phyloP scores from a whole-genome alignment of 2,329 filamentous ascomycete genomes.

The Amesomyces nigricolor region DNA sequence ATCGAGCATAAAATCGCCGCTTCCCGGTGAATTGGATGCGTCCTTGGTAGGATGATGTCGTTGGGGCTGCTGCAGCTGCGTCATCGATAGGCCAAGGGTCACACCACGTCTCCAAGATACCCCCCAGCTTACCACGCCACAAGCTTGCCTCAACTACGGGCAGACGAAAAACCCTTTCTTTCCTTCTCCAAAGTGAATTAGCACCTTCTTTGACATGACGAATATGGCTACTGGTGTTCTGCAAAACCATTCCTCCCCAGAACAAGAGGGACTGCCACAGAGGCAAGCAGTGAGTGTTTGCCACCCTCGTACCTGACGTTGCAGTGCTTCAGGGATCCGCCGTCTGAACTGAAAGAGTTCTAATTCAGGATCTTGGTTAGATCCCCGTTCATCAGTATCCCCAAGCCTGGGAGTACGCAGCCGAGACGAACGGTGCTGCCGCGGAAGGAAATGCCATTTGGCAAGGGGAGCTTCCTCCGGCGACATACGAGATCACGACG shows the following conservation, averaged over 20 bases:
- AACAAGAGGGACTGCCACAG: neutral
- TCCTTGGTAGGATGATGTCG: too few species aligned
- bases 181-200: neutral
- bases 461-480: neutral
- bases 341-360: neutral
- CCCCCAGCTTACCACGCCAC: slow-evolving; percentile 11
- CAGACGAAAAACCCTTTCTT: neutral
- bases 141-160: neutral
- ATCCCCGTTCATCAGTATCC: neutral
- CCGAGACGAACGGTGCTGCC: neutral
- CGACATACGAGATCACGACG: neutral
- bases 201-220: neutral
- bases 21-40: too few species aligned
- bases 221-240: neutral
- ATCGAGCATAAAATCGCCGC: too few species aligned
- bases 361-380: neutral
- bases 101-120: slow-evolving; percentile 3
- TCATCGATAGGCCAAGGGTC: slow-evolving; percentile 10
- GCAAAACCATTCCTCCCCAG: neutral
- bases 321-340: too few species aligned
- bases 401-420: neutral
- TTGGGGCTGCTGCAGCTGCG: slow-evolving; percentile 7
- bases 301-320: neutral
- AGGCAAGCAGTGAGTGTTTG: slow-evolving; percentile 4
- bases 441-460: neutral